phyloP scores from a whole-genome alignment of 129 eudicot species.

The Flaveria sonorensis region DNA sequence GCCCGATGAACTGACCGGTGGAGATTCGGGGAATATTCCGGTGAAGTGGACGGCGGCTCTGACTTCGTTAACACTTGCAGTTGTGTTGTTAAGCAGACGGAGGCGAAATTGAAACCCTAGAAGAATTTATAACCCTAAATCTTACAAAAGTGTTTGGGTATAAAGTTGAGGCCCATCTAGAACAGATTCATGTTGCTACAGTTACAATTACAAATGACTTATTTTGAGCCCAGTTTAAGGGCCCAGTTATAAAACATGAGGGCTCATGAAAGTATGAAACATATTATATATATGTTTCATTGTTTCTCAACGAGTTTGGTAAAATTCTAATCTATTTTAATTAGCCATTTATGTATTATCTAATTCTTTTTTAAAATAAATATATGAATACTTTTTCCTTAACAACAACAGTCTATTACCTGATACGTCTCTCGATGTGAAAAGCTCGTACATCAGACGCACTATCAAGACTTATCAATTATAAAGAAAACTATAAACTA shows the following conservation, averaged over 20 bases:
- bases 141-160: not conserved
- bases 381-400: no score
- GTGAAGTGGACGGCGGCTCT: conserved; percentile 32
- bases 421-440: no score
- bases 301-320: no score
- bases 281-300: no score
- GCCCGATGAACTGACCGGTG: conserved; percentile 18
- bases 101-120: conserved; percentile 37
- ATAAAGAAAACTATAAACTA: no score
- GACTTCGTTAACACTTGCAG: conserved; percentile 3
- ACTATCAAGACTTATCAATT: no score
- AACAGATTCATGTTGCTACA: not conserved
- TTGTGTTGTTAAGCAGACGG: conserved; percentile 23
- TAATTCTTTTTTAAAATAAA: no score
- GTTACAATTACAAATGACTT: not conserved
- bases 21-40: conserved; percentile 18
- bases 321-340: no score
- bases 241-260: not conserved
- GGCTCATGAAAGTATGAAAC: not conserved
- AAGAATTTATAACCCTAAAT: conserved; percentile 27
- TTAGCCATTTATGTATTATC: no score
- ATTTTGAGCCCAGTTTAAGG: not conserved
- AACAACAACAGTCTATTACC: no score
- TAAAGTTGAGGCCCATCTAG: conserved; percentile 19
- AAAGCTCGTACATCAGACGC: no score